phyloP scores from a whole-genome alignment of 1,139 yeast species.

The Protomyces arabidopsidicola region DNA sequence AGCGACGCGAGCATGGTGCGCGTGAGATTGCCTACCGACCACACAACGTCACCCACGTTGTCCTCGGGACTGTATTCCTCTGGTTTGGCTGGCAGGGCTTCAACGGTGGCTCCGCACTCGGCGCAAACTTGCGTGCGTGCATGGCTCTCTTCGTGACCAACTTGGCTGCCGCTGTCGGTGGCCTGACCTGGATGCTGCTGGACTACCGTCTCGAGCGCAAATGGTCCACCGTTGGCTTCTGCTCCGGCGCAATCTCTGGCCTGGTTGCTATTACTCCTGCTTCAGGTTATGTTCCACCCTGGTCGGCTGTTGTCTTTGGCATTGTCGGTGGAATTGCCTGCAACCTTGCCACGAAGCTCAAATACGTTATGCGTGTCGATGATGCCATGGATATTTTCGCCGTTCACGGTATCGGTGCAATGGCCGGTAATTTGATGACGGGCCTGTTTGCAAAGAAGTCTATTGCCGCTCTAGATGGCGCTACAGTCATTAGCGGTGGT shows the following conservation, averaged over 20 bases:
- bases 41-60: conserved; percentile 81
- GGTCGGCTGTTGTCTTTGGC: conserved; percentile 82
- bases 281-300: conserved; percentile 91
- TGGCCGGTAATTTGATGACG: conserved; percentile 74
- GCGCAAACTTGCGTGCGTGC: conserved; percentile 85
- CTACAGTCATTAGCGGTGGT: conserved; percentile 69
- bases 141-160: conserved; percentile 90
- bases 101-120: conserved; percentile 96
- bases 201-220: conserved; percentile 78
- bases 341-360: conserved; percentile 84
- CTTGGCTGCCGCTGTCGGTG: conserved; percentile 87
- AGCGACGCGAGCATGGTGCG: conserved; percentile 47
- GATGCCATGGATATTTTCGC: conserved; percentile 96
- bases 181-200: conserved; percentile 85
- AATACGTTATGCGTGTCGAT: conserved; percentile 67
- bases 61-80: conserved; percentile 86
- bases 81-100: conserved; percentile 99
- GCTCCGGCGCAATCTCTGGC: conserved; percentile 91
- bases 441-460: conserved; percentile 94
- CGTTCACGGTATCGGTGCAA: conserved; percentile 90
- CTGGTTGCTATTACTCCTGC: conserved; percentile 96
- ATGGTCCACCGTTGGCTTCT: conserved; percentile 93
- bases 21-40: conserved; percentile 54
- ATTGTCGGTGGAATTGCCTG: conserved; percentile 76
- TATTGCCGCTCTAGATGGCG: conserved; percentile 65